Evolutionary conservation across 2,329 filamentous ascomycete species (phyloP).

Genomic region (Magnaporthales sp.): DNA sequence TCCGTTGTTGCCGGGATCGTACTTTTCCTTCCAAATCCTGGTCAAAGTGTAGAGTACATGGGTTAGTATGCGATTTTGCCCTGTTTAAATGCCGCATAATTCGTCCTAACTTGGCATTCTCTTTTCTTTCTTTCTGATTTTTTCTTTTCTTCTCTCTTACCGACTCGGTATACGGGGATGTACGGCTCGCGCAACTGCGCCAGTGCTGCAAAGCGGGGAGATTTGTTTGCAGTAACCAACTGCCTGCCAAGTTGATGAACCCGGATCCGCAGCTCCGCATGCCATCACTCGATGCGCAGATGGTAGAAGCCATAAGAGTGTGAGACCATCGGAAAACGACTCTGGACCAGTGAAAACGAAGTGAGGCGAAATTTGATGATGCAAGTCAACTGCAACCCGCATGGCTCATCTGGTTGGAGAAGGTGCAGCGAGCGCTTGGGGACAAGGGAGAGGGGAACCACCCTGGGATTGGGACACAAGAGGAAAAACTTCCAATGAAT

Average conservation of each 20-base stretch:
- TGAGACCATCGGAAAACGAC: not conserved
- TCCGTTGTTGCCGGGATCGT: slow-evolving; percentile 46
- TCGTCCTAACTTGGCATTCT: not conserved
- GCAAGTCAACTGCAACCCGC: not conserved
- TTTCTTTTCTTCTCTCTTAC: no score
- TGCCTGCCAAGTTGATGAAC: not conserved
- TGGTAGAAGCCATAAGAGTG: not conserved
- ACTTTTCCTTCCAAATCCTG: slow-evolving; percentile 99
- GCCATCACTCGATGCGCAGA: not conserved
- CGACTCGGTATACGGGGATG: no score
- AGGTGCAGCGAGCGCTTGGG: not conserved
- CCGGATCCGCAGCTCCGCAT: not conserved
- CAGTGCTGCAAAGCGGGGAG: not conserved
- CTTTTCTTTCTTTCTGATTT: not conserved
- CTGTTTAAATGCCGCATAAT: not conserved
- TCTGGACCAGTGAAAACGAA: not conserved
- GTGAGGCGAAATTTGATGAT: not conserved
- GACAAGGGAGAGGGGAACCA: not conserved
- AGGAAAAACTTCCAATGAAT: not conserved
- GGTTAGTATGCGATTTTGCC: not conserved
- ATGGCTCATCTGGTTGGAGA: not conserved
- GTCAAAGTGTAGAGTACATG: not conserved
- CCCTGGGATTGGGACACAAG: not conserved
- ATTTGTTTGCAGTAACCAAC: not conserved
- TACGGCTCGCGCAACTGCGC: not conserved